Conservation (phyloP, 169 alveolate genomes). For the Plasmodium knowlesi region DNA sequence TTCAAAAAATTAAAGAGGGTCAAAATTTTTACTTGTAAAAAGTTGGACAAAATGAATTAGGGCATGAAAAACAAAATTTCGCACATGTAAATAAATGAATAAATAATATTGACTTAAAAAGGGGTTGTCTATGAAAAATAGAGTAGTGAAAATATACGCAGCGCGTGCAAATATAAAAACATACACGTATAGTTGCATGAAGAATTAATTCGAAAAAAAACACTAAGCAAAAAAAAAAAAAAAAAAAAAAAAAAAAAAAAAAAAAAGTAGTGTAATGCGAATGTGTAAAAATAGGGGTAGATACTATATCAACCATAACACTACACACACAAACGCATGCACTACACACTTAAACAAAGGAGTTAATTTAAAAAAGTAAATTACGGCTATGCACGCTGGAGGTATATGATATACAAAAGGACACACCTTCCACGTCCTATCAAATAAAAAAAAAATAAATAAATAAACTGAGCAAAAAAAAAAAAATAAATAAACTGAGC, state of each 20-base stretch:
- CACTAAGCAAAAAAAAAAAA: neutral
- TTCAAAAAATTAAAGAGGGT: conserved; percentile 10
- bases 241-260: neutral
- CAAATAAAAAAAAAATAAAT: neutral
- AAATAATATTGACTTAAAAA: conserved; percentile 2
- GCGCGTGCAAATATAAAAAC: neutral
- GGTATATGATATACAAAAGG: neutral
- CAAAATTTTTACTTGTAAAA: conserved; percentile 20
- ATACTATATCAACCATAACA: neutral
- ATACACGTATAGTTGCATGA: neutral
- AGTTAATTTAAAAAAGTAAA: neutral
- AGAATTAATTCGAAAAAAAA: neutral
- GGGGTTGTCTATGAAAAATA: neutral
- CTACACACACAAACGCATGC: neutral
- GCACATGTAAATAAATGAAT: conserved; percentile 7
- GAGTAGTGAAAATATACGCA: neutral
- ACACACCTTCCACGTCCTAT: neutral
- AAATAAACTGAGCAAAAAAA: neutral
- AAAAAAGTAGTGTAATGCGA: neutral
- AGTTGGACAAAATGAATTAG: conserved; percentile 45
- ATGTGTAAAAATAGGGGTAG: neutral
- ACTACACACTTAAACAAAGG: neutral
- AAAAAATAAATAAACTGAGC: neutral
- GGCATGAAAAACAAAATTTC: conserved; percentile 28
- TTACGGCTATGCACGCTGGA: neutral